phyloP scores from a whole-genome alignment of 306 rosid genomes.

The Oemleria cerasiformis region DNA sequence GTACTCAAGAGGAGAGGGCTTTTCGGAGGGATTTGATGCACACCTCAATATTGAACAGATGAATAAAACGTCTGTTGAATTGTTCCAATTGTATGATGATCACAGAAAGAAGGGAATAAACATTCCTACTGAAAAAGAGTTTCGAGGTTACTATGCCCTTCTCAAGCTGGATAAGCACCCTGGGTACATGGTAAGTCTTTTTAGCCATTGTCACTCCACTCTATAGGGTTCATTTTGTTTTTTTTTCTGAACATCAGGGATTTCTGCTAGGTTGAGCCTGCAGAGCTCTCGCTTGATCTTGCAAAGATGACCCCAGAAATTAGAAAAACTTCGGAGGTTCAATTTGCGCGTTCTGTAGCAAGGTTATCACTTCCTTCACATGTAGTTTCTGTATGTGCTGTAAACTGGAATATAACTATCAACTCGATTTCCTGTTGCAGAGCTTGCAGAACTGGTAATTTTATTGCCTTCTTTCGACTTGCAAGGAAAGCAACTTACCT shows the following conservation, averaged over 20 bases:
- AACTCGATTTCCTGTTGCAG: slow-evolving; percentile 48
- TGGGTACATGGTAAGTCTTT: slow-evolving; percentile 80
- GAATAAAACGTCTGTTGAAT: slow-evolving; percentile 96
- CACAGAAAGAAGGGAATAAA: slow-evolving; percentile 89
- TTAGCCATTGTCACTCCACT: slow-evolving; percentile 24
- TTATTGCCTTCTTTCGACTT: slow-evolving; percentile 85
- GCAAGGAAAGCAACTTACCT: slow-evolving; percentile 91
- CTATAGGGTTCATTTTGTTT: slow-evolving; percentile 33
- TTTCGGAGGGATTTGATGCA: slow-evolving; percentile 97
- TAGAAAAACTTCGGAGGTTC: slow-evolving; percentile 87
- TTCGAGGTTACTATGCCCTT: slow-evolving; percentile 97
- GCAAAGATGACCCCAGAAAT: slow-evolving; percentile 96
- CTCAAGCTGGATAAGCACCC: slow-evolving; percentile 99
- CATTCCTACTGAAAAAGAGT: slow-evolving; percentile 76
- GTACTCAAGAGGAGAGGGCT: slow-evolving; percentile 95
- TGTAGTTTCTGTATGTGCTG: slow-evolving; percentile 19
- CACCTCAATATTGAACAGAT: slow-evolving; percentile 99
- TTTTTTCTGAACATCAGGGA: slow-evolving; percentile 33
- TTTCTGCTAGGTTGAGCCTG: slow-evolving; percentile 89
- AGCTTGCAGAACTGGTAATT: slow-evolving; percentile 88
- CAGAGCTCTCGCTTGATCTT: slow-evolving; percentile 98
- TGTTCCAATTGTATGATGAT: slow-evolving; percentile 94
- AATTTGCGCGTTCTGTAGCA: slow-evolving; percentile 92
- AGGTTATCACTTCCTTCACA: slow-evolving; percentile 46
- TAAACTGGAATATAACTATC: slow-evolving; percentile 27